Evolutionary conservation across 2,329 filamentous ascomycete genomes (phyloP).

Genomic region (Fusarium coffeatum): DNA sequence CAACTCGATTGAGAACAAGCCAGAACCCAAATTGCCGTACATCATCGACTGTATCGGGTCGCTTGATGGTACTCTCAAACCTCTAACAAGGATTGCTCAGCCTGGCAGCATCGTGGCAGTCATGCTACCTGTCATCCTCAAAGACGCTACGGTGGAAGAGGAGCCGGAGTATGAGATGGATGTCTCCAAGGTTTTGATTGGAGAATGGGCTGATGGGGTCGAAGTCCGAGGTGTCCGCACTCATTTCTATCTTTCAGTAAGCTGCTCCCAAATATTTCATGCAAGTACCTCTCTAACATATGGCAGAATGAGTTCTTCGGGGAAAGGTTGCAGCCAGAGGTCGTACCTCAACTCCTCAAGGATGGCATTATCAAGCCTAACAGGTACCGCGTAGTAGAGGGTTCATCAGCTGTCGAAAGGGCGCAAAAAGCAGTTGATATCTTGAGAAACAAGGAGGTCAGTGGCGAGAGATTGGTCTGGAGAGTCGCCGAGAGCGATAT

Average conservation of each 20-base stretch:
- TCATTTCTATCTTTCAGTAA: conserved; percentile 47
- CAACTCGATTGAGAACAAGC: conserved; percentile 20
- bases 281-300: conserved; percentile 4
- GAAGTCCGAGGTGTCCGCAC: conserved; percentile 62
- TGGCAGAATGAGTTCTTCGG: conserved; percentile 66
- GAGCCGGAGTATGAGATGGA: conserved; percentile 68
- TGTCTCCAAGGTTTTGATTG: conserved; percentile 52
- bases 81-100: conserved; percentile 63
- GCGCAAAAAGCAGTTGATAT: conserved; percentile 54
- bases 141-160: conserved; percentile 60
- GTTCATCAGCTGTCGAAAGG: conserved; percentile 52
- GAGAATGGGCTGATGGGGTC: conserved; percentile 65
- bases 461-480: conserved; percentile 57
- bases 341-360: conserved; percentile 62
- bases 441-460: conserved; percentile 53
- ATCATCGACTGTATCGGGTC: conserved; percentile 69
- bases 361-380: conserved; percentile 56
- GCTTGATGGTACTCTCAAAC: conserved; percentile 58
- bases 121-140: conserved; percentile 69
- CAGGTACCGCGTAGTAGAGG: conserved; percentile 56
- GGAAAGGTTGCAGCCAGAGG: conserved; percentile 64
- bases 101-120: conserved; percentile 65
- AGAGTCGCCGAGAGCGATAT: conserved; percentile 37
- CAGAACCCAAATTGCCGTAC: conserved; percentile 53
- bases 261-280: background rate